A percentile compares a stretch with the other conserved stretches of the same genome.
These are phyloP conservation scores for Aeschynomene evenia DNA, from an alignment of 306 rosid genomes.

Conservation along the genomic window DNA sequence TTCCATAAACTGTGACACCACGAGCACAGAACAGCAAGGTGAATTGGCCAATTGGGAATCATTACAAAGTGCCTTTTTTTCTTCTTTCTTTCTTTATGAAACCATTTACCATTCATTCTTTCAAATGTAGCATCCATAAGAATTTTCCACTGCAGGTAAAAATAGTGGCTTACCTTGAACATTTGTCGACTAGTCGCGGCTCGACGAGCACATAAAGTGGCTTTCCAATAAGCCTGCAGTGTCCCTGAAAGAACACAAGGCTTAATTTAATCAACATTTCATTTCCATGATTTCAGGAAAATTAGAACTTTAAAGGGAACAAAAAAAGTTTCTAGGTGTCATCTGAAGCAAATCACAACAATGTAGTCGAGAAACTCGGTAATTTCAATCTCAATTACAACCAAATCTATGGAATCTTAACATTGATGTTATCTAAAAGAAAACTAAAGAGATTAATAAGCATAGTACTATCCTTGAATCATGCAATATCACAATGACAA, in stretches of 20 bases:
- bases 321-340: too few relatives aligned
- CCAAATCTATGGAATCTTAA: too few relatives aligned
- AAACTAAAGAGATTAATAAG: background rate
- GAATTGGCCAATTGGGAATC: conserved; percentile 20
- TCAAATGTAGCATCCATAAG: background rate
- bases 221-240: conserved; percentile 73
- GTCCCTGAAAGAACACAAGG: conserved; percentile 59
- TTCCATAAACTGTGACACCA: background rate
- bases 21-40: background rate
- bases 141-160: conserved; percentile 25
- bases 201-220: conserved; percentile 91
- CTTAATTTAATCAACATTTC: conserved; percentile 26
- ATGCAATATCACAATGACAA: background rate
- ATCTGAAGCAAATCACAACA: too few relatives aligned
- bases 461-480: background rate
- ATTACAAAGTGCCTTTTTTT: background rate
- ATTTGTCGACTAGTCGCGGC: conserved; percentile 63
- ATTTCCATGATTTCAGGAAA: conserved; percentile 14
- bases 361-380: too few relatives aligned
- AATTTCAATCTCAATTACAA: too few relatives aligned
- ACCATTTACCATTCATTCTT: too few relatives aligned
- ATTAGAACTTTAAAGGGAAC: background rate
- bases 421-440: background rate
- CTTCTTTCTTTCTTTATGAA: background rate
- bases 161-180: conserved; percentile 49